Evolutionary conservation across 2,329 filamentous ascomycete genomes (phyloP), one percentile per base, ranked within the genome.

Genomic region (Claviceps purpurea): DNA sequence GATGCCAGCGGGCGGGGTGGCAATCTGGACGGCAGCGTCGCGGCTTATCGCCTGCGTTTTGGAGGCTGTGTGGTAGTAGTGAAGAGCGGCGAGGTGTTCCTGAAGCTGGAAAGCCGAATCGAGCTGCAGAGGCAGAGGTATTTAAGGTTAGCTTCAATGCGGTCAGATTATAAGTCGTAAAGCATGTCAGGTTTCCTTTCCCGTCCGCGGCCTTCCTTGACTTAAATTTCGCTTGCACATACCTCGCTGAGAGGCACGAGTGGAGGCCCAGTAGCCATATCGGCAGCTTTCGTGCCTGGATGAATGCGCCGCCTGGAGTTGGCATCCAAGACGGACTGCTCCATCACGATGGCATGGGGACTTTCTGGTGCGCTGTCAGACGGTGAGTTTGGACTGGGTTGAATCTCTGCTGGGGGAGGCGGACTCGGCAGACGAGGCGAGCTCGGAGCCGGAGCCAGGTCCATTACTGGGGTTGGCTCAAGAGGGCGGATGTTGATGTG

Each of bases 91-190:
- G 51, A 98, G 84, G 64, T 98, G 91, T 70, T 98, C 93, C 68
- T 96, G 94, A 18, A 97, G 81, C 68, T 96, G 93, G 66, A 97
- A 98, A 45, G 93, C 87, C 22, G 91, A 97, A 65, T 98, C 90
- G 59, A 98, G 89, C 87, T 96, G 56, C 58, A 24, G 16, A 24
- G 24, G 14, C 10, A 44, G 22, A 24, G 6, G 44, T 13, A 46
- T 3, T 34, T 20, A 13, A 4, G 16, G 16, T 47, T 37, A 47
- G 44, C 26, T 47, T 26, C 6, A 13, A 37, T 20, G 10, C 16
- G 7, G 13, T 47, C 4, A 47, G 10, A 20, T 34, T 13, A 8
- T 24, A 10, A 10, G 22, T 4, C 16, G 11, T 18, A 14, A 14
- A 11, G 10, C 13, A 20, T 47, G 54, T 54, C 20, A 16, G 7